Evolutionary conservation across 768 basidiomycete genomes (phyloP), one percentile per base, ranked within the genome.

Genomic region (Pleurotus salmoneostramineus): DNA sequence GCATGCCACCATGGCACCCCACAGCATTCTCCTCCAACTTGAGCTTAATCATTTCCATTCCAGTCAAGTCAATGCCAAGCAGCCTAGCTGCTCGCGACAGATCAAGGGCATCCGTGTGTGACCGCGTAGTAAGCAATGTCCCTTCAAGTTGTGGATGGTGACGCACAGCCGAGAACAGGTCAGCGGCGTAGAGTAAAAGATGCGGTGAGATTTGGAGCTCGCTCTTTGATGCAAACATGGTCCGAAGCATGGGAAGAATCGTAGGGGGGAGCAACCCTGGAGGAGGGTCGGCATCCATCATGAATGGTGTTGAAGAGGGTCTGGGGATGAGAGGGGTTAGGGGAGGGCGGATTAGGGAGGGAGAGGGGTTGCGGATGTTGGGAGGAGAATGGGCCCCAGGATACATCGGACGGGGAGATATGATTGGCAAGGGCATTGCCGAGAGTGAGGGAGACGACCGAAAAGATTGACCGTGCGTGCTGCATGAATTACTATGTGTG

Each of bases 161-260:
- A 5, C 91, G 82, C 21, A 85, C 79, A 3, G 91, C 90, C 31
- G 85, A 78, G 60, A 93, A 87, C 8, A 92, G 73, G 66, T 92
- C 89, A 7, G 84, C 77, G 5, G 89, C 74, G 64, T 92, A 93
- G n/a, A 85, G 71, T 5, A 71, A 71, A 6, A 93, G 76, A 2
- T 70, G 68, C 0, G 82, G 74, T 7, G 85, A 74, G 33, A 89
- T 71, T 57, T 74, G 70, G 2, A 81, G 76, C 54, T 73, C 70
- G 7, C 64, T 61, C 52, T 66, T 69, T 2, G 69, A 64, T 58
- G 71, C 48, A 49, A 65, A 72, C 15, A 76, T 66, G 17, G 61
- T 7, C 15, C 67, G 60, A 63, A 77, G 50, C 64, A 56, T 62
- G 42, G 63, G 65, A 14, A 77, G 57, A 54, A 75, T 61, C 34